Evolutionary conservation across 257 asterid species (phyloP).

Genomic region (Solanum paucissectum): DNA sequence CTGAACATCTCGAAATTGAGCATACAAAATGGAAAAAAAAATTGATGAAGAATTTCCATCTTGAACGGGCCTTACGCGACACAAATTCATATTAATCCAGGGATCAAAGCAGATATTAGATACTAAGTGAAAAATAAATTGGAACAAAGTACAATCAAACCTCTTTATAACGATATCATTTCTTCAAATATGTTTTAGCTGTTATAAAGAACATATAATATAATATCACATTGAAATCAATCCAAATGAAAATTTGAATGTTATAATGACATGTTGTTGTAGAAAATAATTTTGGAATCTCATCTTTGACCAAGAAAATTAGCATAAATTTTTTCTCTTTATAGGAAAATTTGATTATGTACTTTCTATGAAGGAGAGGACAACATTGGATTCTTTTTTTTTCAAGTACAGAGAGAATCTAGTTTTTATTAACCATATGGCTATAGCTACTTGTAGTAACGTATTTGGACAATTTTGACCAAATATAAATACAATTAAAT

Average conservation of each 20-base stretch:
- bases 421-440: neutral
- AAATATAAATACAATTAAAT: neutral
- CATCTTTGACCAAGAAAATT: neutral
- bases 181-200: neutral
- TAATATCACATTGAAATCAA: neutral
- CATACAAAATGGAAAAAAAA: neutral
- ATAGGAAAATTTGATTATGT: neutral
- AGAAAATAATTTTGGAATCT: neutral
- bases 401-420: neutral
- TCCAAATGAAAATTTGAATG: neutral
- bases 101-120: neutral
- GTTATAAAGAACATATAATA: neutral
- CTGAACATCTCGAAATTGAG: neutral
- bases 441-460: neutral
- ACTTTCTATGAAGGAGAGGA: neutral
- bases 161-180: neutral
- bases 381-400: neutral
- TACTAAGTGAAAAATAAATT: neutral
- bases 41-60: neutral
- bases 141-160: neutral
- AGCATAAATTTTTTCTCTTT: neutral
- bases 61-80: rapidly evolving
- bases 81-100: neutral
- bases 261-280: neutral
- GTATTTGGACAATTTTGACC: neutral